Evolutionary conservation across 306 rosid species (phyloP), one percentile per base, ranked within the genome.

Genomic region (Prunus fruticosa): DNA sequence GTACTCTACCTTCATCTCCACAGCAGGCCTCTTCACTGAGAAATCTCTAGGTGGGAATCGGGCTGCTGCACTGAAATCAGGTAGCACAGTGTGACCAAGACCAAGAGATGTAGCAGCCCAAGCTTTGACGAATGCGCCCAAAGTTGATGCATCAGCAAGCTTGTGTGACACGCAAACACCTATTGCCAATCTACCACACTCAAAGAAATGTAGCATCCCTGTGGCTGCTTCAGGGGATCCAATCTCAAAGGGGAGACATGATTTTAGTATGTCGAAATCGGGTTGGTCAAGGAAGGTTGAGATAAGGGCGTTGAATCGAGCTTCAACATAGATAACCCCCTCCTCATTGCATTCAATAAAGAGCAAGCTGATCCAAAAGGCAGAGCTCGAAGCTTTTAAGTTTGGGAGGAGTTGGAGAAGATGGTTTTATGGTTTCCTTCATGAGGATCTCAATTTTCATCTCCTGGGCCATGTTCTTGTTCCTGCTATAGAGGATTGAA

Each of bases 101-200:
- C 62, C 64, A 6, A 18, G 56, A 9, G 87, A 76, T 5, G 25
- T 68, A 3, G 38, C 75, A 23, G 80, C n/a, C 90, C 89, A 86
- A 5, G 63, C 46, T 54, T 79, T 79, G 0, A 89, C 12, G 64
- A 89, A 84, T 2, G 51, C 32, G 53, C 86, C 61, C 2, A 81
- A 1, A 23, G 86, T 71, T 32, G 80, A 69, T 5, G 77, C 85
- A 67, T 84, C 93, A 1, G 73, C 43, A 27, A 84, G 30, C 78
- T 71, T 81, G 52, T 89, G 89, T 18, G 84, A 80, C 12, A 83
- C 34, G 50, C 82, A 80, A 4, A 69, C 2, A 2, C 85, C 82
- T 25, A 89, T 64, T 3, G 83, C 89, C 54, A 89, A 75, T 67
- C 87, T 86, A 3, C 87, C 87, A 67, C 90, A 82, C 58, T 69